Conservation (phyloP, 257 asterid species). For the Capsicum pubescens region DNA sequence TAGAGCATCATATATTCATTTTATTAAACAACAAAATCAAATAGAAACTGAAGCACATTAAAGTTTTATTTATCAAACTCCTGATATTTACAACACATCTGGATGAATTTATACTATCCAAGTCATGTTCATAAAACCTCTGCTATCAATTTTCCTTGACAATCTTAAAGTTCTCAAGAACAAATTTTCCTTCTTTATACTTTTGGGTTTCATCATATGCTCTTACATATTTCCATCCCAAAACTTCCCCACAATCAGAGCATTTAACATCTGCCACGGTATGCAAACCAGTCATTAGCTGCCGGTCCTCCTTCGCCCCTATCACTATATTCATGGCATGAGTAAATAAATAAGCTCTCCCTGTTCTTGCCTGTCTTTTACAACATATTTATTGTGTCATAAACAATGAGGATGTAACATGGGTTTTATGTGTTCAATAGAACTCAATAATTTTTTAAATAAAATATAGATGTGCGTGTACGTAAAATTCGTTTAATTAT, state of each 20-base stretch:
- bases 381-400: neutral
- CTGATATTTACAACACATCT: neutral
- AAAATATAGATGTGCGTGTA: neutral
- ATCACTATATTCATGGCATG: conserved; percentile 48
- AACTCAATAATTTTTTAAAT: neutral
- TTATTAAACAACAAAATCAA: no score
- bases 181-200: conserved; percentile 64
- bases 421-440: no score
- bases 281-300: conserved; percentile 62
- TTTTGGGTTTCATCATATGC: conserved; percentile 61
- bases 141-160: conserved; percentile 48
- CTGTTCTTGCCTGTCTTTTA: conserved; percentile 46
- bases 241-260: conserved; percentile 50
- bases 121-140: neutral
- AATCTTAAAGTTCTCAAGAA: conserved; percentile 59
- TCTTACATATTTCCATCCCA: conserved; percentile 69
- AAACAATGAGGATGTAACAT: neutral
- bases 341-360: conserved; percentile 64
- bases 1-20: no score
- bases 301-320: conserved; percentile 52
- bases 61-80: neutral
- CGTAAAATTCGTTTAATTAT: neutral
- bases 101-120: neutral
- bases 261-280: conserved; percentile 63
- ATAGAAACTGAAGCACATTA: neutral